Evolutionary conservation across 306 rosid genomes (phyloP), one percentile per base, ranked within the genome.

Genomic region (Sicyos baderoa): DNA sequence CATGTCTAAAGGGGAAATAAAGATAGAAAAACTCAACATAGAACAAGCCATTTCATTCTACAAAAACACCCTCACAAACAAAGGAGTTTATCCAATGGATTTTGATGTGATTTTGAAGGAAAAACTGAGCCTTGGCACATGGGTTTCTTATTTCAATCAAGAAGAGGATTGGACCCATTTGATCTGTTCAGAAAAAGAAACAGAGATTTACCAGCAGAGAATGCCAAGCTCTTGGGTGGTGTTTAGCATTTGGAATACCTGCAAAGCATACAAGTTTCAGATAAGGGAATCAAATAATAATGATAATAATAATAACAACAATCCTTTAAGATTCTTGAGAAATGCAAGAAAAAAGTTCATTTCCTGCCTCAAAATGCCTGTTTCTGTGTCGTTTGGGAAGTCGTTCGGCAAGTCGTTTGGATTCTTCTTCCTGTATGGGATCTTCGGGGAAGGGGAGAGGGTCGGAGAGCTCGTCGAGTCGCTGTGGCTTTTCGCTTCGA

Each of bases 391-490:
- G 0, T 59, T 74, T n/a, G 75, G 71, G 47, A 76, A 63, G 49
- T 65, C 84, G 0, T 59, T 74, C 14, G 75, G 71, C 37, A 76
- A 63, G 49, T 76, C 85, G 0, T 57, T 74, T 25, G 86, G 88
- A 49, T 77, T 79, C 78, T 79, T 88, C 16, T 84, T 88, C 56
- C 78, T 86, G 16, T 84, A 84, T 74, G 96, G 89, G 54, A 57
- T 88, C 14, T 79, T 84, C 29, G 96, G 96, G 59, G 91, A 86
- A 57, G 96, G 88, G 70, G 88, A 84, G 77, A 85, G 79, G 17
- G 77, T 88, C 4, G 86, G 80, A 35, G 88, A 79, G 74, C 77
- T 88, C 8, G 83, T 84, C 80, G 84, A 84, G 56, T 79, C 84
- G 14, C 73, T 71, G 4, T 88, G 91, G 95, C 77, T 77, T 23